Evolutionary conservation across 2,329 filamentous ascomycete genomes (phyloP).

Genomic region (Microdochium bolleyi): DNA sequence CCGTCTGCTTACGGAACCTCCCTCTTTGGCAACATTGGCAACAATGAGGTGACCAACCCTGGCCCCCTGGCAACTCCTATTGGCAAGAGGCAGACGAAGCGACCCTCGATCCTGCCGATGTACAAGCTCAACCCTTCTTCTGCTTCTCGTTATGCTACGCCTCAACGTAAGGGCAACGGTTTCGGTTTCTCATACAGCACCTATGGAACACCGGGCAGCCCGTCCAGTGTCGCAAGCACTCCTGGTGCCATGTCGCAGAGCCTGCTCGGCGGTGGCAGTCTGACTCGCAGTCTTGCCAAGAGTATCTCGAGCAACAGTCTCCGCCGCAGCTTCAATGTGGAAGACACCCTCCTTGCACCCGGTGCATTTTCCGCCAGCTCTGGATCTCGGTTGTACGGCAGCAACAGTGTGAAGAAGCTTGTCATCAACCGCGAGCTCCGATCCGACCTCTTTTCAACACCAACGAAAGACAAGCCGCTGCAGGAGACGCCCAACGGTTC

Average conservation of each 20-base stretch:
- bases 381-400: constrained; percentile 56
- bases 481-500: constrained; percentile 31
- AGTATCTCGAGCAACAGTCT: constrained; percentile 85
- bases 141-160: constrained; percentile 71
- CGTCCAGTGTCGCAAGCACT: constrained; percentile 59
- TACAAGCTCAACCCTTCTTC: constrained; percentile 81
- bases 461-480: constrained; percentile 41
- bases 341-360: constrained; percentile 80
- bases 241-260: constrained; percentile 61
- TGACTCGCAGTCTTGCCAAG: constrained; percentile 69
- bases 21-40: constrained; percentile 68
- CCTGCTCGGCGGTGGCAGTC: constrained; percentile 54
- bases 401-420: constrained; percentile 75
- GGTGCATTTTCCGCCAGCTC: constrained; percentile 72
- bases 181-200: constrained; percentile 92
- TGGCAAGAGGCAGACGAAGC: constrained; percentile 65
- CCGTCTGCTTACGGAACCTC: constrained; percentile 85
- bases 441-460: constrained; percentile 60
- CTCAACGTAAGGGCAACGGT: constrained; percentile 74
- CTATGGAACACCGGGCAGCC: constrained; percentile 73
- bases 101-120: constrained; percentile 72
- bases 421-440: constrained; percentile 85
- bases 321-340: constrained; percentile 70
- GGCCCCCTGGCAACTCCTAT: constrained; percentile 90
- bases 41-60: constrained; percentile 58